Evolutionary conservation across 2,329 filamentous ascomycete genomes (phyloP), one percentile per base, ranked within the genome.

Genomic region (Fusarium palustre): DNA sequence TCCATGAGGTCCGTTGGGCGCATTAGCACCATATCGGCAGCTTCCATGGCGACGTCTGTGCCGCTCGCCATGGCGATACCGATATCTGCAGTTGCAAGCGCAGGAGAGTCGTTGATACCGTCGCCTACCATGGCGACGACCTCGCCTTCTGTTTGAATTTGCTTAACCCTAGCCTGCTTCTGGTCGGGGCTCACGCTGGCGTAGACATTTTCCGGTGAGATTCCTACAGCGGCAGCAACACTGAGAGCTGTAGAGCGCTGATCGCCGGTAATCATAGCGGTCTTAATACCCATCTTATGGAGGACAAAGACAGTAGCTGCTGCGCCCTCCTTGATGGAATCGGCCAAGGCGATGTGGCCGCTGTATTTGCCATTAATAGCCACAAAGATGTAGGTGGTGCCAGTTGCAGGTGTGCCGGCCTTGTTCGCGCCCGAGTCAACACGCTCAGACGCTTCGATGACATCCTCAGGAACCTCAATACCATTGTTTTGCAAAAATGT

Each of bases 101-200:
- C 96, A 0, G 96, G 96, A 0, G 94, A 97, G 82, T 99, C 96
- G 80, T 99, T 99, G 86, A 99, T 97, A 42, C 96, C 96, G 79
- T 99, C 96, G 54, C 96, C 94, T 16, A 98, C 94, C 96, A 99
- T 99, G 71, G 93, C 96, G 28, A 98, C 93, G 50, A 91, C 84
- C 73, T 94, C 88, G 64, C 93, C 93, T 52, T 85, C 80, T 0
- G 85, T 83, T 81, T 97, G 93, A 20, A 98, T 86, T 55, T 91
- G 83, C 50, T 89, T 87, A 73, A 99, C 86, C 71, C 98, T 97
- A 30, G 87, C 84, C 78, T 97, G 94, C 78, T 99, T 99, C 81
- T 97, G 92, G 68, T 93, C 91, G 0, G 96, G 96, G 6, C 92
- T 93, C 48, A 95, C 92, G n/a, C 92, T 92, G 15, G 96, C 93